Evolutionary conservation across 1,284 basidiomycete species (phyloP).

Genomic region (Coriolopsis trogii): DNA sequence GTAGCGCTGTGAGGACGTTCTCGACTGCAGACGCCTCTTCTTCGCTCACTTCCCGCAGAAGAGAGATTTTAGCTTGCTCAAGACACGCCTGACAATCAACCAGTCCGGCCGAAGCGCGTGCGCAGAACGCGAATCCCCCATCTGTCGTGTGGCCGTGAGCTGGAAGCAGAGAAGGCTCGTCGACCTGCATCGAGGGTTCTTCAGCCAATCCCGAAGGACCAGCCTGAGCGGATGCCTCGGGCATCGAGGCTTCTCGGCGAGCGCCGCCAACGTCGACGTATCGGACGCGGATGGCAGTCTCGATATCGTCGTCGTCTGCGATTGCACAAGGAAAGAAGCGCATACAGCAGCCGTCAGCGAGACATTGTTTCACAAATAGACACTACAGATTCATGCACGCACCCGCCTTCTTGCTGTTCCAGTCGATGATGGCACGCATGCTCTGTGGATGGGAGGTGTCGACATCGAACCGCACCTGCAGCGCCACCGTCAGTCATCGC

Average conservation of each 20-base stretch:
- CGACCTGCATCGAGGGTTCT: constrained; percentile 1
- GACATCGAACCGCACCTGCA: constrained; percentile 66
- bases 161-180: constrained; percentile 1
- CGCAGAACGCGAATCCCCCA: constrained; percentile 55
- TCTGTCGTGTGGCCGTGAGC: constrained; percentile 51
- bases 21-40: constrained; percentile 40
- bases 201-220: background rate
- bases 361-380: background rate
- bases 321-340: no score
- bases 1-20: constrained; percentile 45
- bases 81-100: constrained; percentile 66
- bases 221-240: constrained; percentile 14
- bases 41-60: constrained; percentile 38
- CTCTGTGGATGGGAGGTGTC: constrained; percentile 63
- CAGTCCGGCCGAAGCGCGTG: constrained; percentile 42
- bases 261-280: constrained; percentile 36
- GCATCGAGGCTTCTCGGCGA: constrained; percentile 1
- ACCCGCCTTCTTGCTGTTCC: constrained; percentile 88
- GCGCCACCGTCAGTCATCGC: background rate
- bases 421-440: constrained; percentile 60
- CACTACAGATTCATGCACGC: constrained; percentile 21
- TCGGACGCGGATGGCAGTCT: constrained; percentile 59
- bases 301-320: constrained; percentile 85
- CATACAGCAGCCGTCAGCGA: background rate
- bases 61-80: constrained; percentile 41